These are phyloP conservation scores for Arthrocladium fulminans DNA, from an alignment of 2,329 filamentous ascomycete species.

Conservation along the genomic window DNA sequence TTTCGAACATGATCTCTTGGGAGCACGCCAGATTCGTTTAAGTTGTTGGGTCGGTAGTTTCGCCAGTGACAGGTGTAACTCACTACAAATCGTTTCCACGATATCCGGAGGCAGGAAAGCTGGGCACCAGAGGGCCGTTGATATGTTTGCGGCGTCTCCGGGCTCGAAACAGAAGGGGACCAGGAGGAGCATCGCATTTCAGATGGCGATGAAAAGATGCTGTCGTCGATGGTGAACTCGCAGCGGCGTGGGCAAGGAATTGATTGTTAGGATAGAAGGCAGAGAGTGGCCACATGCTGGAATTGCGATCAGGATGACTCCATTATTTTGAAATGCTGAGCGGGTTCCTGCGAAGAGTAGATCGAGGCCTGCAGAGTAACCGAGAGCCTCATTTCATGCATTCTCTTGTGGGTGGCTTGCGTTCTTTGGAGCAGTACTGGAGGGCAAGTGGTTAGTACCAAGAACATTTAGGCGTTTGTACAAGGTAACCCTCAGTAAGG, in stretches of 20 bases:
- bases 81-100: not conserved
- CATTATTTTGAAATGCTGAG: not conserved
- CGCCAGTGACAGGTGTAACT: not conserved
- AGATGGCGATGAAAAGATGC: not conserved
- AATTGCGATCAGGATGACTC: not conserved
- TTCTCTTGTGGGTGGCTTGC: no score
- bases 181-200: not conserved
- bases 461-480: no score
- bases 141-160: not conserved
- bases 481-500: no score
- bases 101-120: not conserved
- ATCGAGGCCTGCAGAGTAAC: no score
- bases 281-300: not conserved
- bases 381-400: no score
- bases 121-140: not conserved
- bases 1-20: not conserved
- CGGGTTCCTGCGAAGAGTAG: not conserved
- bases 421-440: no score
- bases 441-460: no score
- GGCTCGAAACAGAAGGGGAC: not conserved
- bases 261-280: not conserved
- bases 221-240: not conserved
- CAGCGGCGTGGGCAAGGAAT: not conserved
- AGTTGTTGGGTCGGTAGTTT: not conserved
- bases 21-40: not conserved